phyloP scores from a whole-genome alignment of 2,329 filamentous ascomycete genomes.

The Cladophialophora immunda region DNA sequence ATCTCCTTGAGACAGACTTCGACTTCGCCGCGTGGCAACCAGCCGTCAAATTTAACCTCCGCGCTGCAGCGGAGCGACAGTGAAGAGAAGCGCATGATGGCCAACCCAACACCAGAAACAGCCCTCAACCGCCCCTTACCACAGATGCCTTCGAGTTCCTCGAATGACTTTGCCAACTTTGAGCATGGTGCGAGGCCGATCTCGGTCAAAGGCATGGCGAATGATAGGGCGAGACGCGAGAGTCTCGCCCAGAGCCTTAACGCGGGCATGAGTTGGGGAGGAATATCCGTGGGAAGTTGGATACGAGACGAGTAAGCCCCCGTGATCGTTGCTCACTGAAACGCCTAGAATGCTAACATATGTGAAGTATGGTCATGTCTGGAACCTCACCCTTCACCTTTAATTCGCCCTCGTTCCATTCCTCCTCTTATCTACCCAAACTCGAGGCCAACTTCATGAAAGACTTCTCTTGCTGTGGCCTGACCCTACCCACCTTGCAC shows the following conservation, averaged over 20 bases:
- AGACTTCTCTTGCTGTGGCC: constrained; percentile 94
- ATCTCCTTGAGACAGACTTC: constrained; percentile 66
- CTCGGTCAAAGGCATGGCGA: constrained; percentile 59
- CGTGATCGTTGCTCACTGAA: constrained; percentile 1
- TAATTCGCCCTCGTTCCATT: constrained; percentile 86
- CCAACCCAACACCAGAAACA: constrained; percentile 29
- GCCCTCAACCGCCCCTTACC: constrained; percentile 35
- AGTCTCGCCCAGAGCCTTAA: constrained; percentile 69
- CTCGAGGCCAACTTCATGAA: constrained; percentile 97
- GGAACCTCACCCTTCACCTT: constrained; percentile 93
- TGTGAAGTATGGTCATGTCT: constrained; percentile 85
- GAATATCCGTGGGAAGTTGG: constrained; percentile 94
- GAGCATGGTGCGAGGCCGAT: constrained; percentile 65
- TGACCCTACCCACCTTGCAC: constrained; percentile 88
- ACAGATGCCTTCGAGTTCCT: constrained; percentile 42
- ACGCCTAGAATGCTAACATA: constrained; percentile 8
- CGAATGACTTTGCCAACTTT: constrained; percentile 36
- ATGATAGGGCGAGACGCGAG: constrained; percentile 62
- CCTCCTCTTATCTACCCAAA: constrained; percentile 94
- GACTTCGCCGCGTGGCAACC: constrained; percentile 66
- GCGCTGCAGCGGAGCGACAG: constrained; percentile 63
- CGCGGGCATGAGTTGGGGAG: constrained; percentile 95
- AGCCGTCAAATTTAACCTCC: constrained; percentile 70
- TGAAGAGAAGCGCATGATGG: constrained; percentile 46
- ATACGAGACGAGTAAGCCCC: constrained; percentile 95